Base-by-base conservation (phyloP, 495 filamentous ascomycete genomes). In the Penicillium riverlandense region DNA sequence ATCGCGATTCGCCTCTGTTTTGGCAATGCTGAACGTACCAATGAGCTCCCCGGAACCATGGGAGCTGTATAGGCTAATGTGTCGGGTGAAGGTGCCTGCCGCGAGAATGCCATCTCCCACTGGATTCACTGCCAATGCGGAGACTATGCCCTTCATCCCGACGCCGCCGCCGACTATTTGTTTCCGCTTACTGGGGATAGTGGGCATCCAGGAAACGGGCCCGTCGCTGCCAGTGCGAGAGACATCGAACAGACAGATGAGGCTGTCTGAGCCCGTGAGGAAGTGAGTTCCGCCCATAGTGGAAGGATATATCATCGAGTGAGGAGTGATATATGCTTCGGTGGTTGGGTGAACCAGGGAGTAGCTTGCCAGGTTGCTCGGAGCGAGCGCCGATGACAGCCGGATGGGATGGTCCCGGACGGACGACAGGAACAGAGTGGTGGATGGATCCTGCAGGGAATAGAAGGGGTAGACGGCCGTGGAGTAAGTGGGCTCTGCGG, bases 141-240 rank as follows among this genome's bases (percentile, higher is more conserved):
- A 85, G 1, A 96, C 70, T 35, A 85, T 82, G 1, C 92, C 92
- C 47, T 85, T 86, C 82, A 94, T 92, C 8, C 88, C 88, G 9
- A 84, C 66, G 11, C 82, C 82, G 12, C 80, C 80, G 14, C 82
- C 83, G 39, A 84, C 82, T 22, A 78, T 68, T 40, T 84, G 74
- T 54, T 84, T 84, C 7, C 79, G 70, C 48, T 84, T 82, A n/a
- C 82, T 84, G 2, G 85, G 82, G 22, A 88, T 88, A 0, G 90
- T 95, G 28, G 77, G 75, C 55, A 89, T 70, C 40, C 70, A 63
- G 3, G 69, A 47, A 0, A 86, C 40, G 0, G 90, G 90, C 0
- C 77, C 79, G 31, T 65, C 58, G 4, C 70, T 60, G n/a, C 79
- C 81, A 8, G 79, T 63, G 1, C 83, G 77, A 13, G 77, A 74